Evolutionary conservation across 2,329 filamentous ascomycete species (phyloP).

Genomic region (Raffaelea ambrosiae): DNA sequence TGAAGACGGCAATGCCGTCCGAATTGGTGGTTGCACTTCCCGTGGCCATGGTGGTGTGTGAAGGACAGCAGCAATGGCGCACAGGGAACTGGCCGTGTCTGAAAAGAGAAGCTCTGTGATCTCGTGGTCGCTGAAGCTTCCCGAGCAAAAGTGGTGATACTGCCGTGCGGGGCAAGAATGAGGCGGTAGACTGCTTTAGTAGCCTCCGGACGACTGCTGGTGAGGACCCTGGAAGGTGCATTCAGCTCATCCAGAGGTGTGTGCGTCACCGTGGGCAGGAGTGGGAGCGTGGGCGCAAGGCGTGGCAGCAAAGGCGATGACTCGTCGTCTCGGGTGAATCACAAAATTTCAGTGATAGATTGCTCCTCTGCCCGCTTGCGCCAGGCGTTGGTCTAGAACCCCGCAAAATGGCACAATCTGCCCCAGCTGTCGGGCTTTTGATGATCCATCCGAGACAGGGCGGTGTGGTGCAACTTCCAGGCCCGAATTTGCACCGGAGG

Average conservation of each 20-base stretch:
- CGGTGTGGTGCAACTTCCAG: too few species aligned
- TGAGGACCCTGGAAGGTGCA: constrained; percentile 5
- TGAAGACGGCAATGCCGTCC: constrained; percentile 58
- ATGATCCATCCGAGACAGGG: constrained; percentile 5
- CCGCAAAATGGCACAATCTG: constrained; percentile 7
- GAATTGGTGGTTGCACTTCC: not conserved
- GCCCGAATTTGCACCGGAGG: too few species aligned
- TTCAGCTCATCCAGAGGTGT: constrained; percentile 3
- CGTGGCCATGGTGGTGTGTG: constrained; percentile 2
- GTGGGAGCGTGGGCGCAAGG: not conserved
- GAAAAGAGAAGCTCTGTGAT: not conserved
- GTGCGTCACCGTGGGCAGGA: constrained; percentile 4
- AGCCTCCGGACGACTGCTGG: constrained; percentile 4
- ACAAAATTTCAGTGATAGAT: not conserved
- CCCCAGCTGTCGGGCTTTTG: constrained; percentile 2
- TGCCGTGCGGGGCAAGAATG: not conserved
- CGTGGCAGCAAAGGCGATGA: not conserved
- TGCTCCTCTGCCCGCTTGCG: not conserved
- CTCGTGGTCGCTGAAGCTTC: not conserved
- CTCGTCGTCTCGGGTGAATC: constrained; percentile 1
- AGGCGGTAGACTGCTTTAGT: not conserved
- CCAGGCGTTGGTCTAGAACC: not conserved
- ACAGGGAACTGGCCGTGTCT: too few species aligned
- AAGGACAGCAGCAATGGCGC: constrained; percentile 1
- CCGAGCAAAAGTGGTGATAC: not conserved